These are phyloP conservation scores for Knufia fluminis DNA, from an alignment of 2,329 filamentous ascomycete genomes.

Conservation along the genomic window DNA sequence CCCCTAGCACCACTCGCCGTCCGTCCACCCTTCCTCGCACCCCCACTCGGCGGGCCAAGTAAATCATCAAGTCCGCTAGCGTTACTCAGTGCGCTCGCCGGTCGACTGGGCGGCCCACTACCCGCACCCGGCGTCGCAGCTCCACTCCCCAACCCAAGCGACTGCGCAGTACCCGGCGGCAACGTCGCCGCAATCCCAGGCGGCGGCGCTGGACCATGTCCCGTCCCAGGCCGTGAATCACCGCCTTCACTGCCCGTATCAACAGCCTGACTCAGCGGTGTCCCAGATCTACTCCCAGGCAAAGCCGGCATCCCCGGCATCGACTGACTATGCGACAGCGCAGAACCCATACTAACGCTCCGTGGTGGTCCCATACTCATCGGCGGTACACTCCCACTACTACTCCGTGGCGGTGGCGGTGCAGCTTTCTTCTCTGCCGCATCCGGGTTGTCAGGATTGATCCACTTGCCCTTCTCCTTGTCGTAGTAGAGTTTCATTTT, in stretches of 20 bases:
- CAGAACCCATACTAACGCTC: too few species aligned
- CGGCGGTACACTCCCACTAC: neutral
- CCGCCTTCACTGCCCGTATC: slow-evolving; percentile 7
- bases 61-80: slow-evolving; percentile 94
- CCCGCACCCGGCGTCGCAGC: slow-evolving; percentile 27
- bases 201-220: neutral
- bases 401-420: slow-evolving; percentile 53
- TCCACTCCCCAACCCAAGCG: slow-evolving; percentile 21
- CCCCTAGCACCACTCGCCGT: slow-evolving; percentile 50
- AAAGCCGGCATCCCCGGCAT: too few species aligned
- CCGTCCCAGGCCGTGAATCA: slow-evolving; percentile 1
- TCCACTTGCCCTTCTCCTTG: slow-evolving; percentile 91
- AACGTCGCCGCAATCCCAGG: slow-evolving; percentile 8
- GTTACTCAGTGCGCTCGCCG: slow-evolving; percentile 74
- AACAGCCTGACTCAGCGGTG: neutral
- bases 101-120: slow-evolving; percentile 55
- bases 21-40: slow-evolving; percentile 35
- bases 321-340: too few species aligned
- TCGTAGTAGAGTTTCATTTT: slow-evolving; percentile 90
- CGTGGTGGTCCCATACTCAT: too few species aligned
- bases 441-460: slow-evolving; percentile 81
- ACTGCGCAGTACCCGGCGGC: slow-evolving; percentile 4
- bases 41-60: slow-evolving; percentile 60
- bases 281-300: neutral
- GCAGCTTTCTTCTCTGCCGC: slow-evolving; percentile 56